Conservation (phyloP, 345 rosid species). For the Gossypium arboreum region DNA sequence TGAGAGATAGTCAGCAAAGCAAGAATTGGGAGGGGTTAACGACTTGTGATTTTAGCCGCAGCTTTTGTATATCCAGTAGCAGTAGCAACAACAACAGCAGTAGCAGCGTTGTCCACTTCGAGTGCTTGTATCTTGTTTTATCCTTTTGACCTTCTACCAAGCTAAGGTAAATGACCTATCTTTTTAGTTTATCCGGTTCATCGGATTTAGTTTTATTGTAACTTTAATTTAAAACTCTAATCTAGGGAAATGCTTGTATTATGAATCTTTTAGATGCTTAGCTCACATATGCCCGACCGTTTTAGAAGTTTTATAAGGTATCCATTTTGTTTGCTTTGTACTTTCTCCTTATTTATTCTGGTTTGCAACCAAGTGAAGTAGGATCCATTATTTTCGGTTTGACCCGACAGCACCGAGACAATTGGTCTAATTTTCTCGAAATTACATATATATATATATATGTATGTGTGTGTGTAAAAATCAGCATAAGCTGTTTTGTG, state of each 20-base stretch:
- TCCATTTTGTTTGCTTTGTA: neutral
- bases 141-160: neutral
- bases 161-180: conserved; percentile 1
- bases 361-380: neutral
- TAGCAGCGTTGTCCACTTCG: neutral
- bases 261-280: conserved; percentile 6
- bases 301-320: conserved; percentile 9
- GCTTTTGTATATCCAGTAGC: neutral
- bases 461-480: neutral
- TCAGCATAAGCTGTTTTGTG: conserved; percentile 58
- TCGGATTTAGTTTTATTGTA: conserved; percentile 22
- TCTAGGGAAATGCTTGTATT: conserved; percentile 20
- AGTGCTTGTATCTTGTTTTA: neutral
- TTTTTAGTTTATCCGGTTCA: neutral
- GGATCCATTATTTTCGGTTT: neutral
- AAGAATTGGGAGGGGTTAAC: conserved; percentile 1
- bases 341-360: neutral
- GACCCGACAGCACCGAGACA: neutral
- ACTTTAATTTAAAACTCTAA: conserved; percentile 9
- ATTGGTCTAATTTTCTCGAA: conserved; percentile 20
- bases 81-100: neutral
- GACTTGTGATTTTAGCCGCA: neutral
- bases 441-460: neutral
- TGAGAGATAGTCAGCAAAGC: conserved; percentile 12
- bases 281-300: neutral